These are phyloP conservation scores for Lantana camara DNA, from an alignment of 257 asterid species.

Conservation along the genomic window DNA sequence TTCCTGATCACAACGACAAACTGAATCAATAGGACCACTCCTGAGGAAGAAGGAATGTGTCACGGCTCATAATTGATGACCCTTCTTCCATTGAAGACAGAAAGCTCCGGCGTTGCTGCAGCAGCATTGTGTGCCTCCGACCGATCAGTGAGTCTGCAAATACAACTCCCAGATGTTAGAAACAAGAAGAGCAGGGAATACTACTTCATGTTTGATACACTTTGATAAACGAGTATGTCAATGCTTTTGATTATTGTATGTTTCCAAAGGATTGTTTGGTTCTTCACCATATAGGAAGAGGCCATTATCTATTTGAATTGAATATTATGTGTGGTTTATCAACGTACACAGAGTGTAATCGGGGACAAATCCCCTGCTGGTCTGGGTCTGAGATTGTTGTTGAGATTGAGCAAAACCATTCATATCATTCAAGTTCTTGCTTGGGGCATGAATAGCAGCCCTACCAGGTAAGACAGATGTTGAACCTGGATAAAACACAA, in stretches of 20 bases:
- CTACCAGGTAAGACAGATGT: conserved; percentile 26
- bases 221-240: no score
- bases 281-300: no score
- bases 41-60: conserved; percentile 28
- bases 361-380: conserved; percentile 18
- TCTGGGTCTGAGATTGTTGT: conserved; percentile 23
- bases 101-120: conserved; percentile 37
- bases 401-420: conserved; percentile 23
- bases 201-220: background rate
- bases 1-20: background rate
- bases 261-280: no score
- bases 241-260: no score
- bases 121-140: conserved; percentile 43
- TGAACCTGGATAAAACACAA: no score
- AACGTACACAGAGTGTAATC: conserved; percentile 13
- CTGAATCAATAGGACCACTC: conserved; percentile 37
- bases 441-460: conserved; percentile 24
- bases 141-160: conserved; percentile 48
- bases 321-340: no score
- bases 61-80: conserved; percentile 24
- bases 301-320: no score
- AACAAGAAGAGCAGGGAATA: background rate
- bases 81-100: background rate
- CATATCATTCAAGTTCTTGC: conserved; percentile 3
- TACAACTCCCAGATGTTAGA: background rate